Conservation (phyloP, 2,329 filamentous ascomycete species). For the Lasiodiplodia sp. region DNA sequence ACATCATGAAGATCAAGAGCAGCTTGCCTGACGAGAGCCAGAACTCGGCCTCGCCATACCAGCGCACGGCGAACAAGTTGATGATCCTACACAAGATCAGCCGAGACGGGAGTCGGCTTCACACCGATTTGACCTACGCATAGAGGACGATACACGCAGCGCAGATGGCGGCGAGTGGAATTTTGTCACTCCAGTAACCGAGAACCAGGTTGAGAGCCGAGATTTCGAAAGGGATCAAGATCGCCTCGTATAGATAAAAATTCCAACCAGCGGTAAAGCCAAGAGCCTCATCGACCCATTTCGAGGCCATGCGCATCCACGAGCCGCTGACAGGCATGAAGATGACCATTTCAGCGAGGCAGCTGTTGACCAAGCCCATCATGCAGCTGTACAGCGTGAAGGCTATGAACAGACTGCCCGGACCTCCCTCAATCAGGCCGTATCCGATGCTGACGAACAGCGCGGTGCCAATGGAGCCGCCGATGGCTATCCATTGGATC, state of each 20-base stretch:
- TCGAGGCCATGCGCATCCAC: constrained; percentile 69
- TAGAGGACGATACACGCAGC: constrained; percentile 53
- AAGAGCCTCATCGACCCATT: constrained; percentile 71
- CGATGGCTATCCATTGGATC: constrained; percentile 52
- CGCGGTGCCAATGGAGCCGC: constrained; percentile 52
- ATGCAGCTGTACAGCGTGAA: constrained; percentile 61
- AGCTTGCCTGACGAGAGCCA: constrained; percentile 68
- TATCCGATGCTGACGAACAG: constrained; percentile 69
- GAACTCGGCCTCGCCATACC: constrained; percentile 65
- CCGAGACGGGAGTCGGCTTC: background rate
- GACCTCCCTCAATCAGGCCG: constrained; percentile 60
- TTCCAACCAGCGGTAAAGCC: constrained; percentile 64
- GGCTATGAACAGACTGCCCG: constrained; percentile 64
- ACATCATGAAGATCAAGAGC: constrained; percentile 42
- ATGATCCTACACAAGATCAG: constrained; percentile 17
- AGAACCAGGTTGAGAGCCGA: constrained; percentile 54
- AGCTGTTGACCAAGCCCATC: constrained; percentile 64
- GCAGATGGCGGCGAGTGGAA: constrained; percentile 50
- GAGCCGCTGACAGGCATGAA: constrained; percentile 69
- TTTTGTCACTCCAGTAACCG: constrained; percentile 56
- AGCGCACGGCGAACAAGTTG: constrained; percentile 29
- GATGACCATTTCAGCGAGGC: constrained; percentile 66
- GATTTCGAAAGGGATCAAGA: constrained; percentile 61
- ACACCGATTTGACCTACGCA: constrained; percentile 41
- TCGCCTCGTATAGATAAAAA: constrained; percentile 60